Percentiles rank a stretch among this genome's conserved stretches.
phyloP scores from a whole-genome alignment of 371 early-diverging fungal species.

The Apophysomyces sp. region DNA sequence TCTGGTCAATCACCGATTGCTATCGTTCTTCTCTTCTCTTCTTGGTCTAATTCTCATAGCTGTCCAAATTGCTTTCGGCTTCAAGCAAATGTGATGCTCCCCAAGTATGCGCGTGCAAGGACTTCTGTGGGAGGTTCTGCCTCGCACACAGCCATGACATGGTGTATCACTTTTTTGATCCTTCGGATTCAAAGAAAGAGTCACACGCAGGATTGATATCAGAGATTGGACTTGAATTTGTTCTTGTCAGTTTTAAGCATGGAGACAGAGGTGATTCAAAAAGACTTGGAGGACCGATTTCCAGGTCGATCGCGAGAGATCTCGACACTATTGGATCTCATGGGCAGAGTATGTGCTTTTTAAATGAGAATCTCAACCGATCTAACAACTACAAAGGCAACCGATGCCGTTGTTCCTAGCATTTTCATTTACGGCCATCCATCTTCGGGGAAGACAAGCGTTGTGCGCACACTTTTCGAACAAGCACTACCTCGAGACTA shows the following conservation, averaged over 20 bases:
- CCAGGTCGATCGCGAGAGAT: slow-evolving; percentile 68
- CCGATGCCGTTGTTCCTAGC: slow-evolving; percentile 42
- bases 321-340: slow-evolving; percentile 49
- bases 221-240: background rate
- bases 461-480: slow-evolving; percentile 48
- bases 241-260: background rate
- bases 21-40: no score
- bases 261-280: background rate
- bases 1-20: no score
- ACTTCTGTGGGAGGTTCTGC: no score
- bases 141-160: no score
- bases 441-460: slow-evolving; percentile 76
- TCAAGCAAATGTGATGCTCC: no score
- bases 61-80: no score
- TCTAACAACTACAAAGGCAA: slow-evolving; percentile 23
- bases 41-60: no score
- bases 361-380: background rate
- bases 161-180: no score
- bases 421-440: slow-evolving; percentile 69
- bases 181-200: no score
- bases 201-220: background rate
- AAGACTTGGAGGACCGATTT: slow-evolving; percentile 33
- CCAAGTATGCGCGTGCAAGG: no score
- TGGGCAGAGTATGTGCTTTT: slow-evolving; percentile 48
- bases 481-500: slow-evolving; percentile 17